Base-by-base conservation (phyloP, 148 eudicot genomes). In the Cornus suecica region DNA sequence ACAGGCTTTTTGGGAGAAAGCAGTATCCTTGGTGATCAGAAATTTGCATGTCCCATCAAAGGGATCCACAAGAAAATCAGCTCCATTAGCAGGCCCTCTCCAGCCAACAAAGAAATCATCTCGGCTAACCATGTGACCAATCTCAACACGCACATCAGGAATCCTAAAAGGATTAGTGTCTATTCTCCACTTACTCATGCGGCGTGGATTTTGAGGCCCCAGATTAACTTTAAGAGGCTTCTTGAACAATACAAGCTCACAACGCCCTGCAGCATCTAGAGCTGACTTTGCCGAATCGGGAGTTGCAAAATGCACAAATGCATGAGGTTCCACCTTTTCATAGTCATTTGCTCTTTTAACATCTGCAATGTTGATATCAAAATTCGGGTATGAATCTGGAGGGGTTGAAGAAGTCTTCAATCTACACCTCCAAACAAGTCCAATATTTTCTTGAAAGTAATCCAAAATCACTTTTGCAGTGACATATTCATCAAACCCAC, bases 391-490 rank as follows among this genome's bases (percentile, higher is more conserved):
- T 0, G 94, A 84, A 2, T 90, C 96, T 0, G 79, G 84, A 60
- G 97, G 96, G 51, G 95, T 92, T 75, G 95, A 92, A 26, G 98
- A 94, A 65, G 88, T 92, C 86, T 94, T 94, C 75, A 94, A 60
- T 69, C 97, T 83, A 76, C 98, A 94, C 80, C 97, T 92, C 90
- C 84, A 92, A 2, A 90, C 95, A 24, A 66, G 66, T 54, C 94
- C 97, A 32, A 84, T 26, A 4, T 88, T 75, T 18, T 84, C 80
- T 80, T 92, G 92, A 48, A 94, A 77, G 85, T 83, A 86, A 3
- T 88, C 86, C 31, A 83, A 69, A 66, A 94, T 90, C 84, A 56
- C 66, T 76, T 86, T 81, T 34, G 97, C 98, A 65, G 89, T 88
- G 72, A 88, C 80, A 71, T 67, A 23, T 64, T 80, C 24, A 24